Evolutionary conservation across 345 rosid species (phyloP).

Genomic region (Rhizophora apiculata): DNA sequence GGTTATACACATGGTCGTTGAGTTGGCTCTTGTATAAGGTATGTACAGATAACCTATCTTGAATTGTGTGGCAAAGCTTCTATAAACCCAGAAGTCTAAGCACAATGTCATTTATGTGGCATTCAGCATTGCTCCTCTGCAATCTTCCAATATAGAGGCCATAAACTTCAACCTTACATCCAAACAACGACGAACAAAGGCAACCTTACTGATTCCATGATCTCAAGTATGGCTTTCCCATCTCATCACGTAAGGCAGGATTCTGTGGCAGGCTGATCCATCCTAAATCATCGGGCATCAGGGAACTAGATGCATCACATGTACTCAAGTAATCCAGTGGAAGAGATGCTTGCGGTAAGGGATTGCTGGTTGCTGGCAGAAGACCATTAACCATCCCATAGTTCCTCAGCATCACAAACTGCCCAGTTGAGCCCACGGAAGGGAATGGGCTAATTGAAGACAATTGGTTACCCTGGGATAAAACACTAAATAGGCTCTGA

Average conservation of each 20-base stretch:
- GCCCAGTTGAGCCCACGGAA: conserved; percentile 45
- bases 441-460: conserved; percentile 40
- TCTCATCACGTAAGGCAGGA: conserved; percentile 35
- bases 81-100: conserved; percentile 16
- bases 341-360: conserved; percentile 43
- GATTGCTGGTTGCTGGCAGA: conserved; percentile 40
- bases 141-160: conserved; percentile 1
- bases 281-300: conserved; percentile 61
- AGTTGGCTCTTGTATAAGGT: conserved; percentile 47
- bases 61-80: conserved; percentile 13
- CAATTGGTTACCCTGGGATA: conserved; percentile 67
- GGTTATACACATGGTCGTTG: conserved; percentile 43
- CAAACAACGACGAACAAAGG: neutral
- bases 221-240: conserved; percentile 70
- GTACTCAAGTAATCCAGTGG: conserved; percentile 61
- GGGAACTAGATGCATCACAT: conserved; percentile 48
- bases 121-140: conserved; percentile 11
- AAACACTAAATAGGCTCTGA: conserved; percentile 71
- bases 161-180: neutral
- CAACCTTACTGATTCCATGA: conserved; percentile 67
- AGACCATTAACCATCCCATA: conserved; percentile 52
- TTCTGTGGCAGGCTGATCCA: conserved; percentile 77
- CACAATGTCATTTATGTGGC: conserved; percentile 11
- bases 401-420: conserved; percentile 55
- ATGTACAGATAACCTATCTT: conserved; percentile 55